Evolutionary conservation across 2,329 filamentous ascomycete genomes (phyloP), one percentile per base, ranked within the genome.

Genomic region (Fusarium longipes): DNA sequence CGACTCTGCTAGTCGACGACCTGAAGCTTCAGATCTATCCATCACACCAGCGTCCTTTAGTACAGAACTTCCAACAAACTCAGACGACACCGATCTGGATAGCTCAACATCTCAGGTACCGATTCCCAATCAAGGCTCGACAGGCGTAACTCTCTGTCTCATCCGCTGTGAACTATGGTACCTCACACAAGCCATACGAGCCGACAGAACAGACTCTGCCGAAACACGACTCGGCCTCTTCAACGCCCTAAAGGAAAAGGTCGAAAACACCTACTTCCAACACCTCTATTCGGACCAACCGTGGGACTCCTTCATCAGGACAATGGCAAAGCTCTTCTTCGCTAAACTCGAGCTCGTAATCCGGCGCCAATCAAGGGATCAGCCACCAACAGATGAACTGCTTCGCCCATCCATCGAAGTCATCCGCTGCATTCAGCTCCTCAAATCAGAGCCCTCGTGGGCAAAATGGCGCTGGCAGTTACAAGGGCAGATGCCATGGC

Each of bases 21-120:
- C 58, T 1, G 60, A 49, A 3, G 39, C 68, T 2, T 47, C 51
- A n/a, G 71, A 71, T 3, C 33, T 74, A 1, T 69, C 68, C 2
- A 44, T 73, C n/a, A 61, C 66, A 6, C 58, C 63, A n/a, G 35
- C 35, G 0, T 65, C 57, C 3, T 83, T 80, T 27, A 78, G 83
- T 51, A 82, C 81, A 1, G 69, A 76, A n/a, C 69, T 80, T 8
- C 83, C 83, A 0, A 60, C 67, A 5, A 83, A 83, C 52, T 62
- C 82, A 30, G 79, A 82, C 60, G 82, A 84, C 24, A 12, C 12
- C 5, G 59, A 65, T 12, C 8, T 71, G 0, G 51, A 64, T 5
- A 14, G 24, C 4, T 22, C 17, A 11, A 24, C 12, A 9, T 20
- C 56, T 5, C 25, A 44, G 3, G 6, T 20, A 0, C 24, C 51